Evolutionary conservation across 441 rosid species (phyloP).

Genomic region (Theobroma grandiflorum): DNA sequence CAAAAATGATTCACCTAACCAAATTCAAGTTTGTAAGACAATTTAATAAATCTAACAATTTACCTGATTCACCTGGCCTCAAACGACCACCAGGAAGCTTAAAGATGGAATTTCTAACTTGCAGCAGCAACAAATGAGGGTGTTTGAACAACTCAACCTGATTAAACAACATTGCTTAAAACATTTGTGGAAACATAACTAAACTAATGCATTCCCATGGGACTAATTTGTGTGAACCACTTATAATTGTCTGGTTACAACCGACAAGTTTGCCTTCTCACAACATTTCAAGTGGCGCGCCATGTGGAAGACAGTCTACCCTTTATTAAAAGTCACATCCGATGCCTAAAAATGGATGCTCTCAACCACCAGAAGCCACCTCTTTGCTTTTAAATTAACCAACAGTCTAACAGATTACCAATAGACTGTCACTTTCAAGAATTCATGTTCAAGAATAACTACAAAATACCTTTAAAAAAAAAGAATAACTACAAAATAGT

Average conservation of each 20-base stretch:
- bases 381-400: not conserved
- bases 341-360: not conserved
- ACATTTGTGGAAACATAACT: not conserved
- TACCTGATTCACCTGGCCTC: slow-evolving; percentile 87
- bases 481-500: not conserved
- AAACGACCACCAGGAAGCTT: slow-evolving; percentile 92
- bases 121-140: slow-evolving; percentile 84
- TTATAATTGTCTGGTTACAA: not conserved
- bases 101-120: slow-evolving; percentile 65
- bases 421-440: not conserved
- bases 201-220: not conserved
- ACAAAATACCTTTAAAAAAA: not conserved
- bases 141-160: slow-evolving; percentile 93
- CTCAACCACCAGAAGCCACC: not conserved
- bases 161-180: slow-evolving; percentile 20
- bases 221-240: not conserved
- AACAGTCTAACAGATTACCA: not conserved
- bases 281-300: not conserved
- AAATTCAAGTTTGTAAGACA: slow-evolving; percentile 1
- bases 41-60: slow-evolving; percentile 18
- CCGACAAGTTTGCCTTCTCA: not conserved
- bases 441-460: not conserved
- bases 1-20: not conserved
- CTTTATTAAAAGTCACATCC: not conserved
- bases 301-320: not conserved